A percentile compares a stretch with the other conserved stretches of the same genome.
Conservation (phyloP, 495 filamentous ascomycete genomes). For the Ramalina intermedia region DNA sequence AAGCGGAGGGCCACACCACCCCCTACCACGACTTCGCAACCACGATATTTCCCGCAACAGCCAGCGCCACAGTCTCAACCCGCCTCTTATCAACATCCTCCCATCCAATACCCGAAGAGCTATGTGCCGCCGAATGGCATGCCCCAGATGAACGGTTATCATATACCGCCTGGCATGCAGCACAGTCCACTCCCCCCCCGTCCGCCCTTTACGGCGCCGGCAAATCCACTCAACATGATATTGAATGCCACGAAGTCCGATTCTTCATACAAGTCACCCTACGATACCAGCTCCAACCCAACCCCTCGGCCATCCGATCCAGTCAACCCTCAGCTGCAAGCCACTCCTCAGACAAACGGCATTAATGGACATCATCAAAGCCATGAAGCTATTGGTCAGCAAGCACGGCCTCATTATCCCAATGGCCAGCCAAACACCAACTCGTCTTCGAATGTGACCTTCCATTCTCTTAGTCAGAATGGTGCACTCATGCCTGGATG, state of each 20-base stretch:
- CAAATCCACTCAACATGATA: conserved; percentile 5
- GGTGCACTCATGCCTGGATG: too few relatives aligned
- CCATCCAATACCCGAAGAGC: conserved; percentile 6
- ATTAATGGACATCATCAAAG: neutral
- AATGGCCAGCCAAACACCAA: too few relatives aligned
- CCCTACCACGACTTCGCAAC: conserved; percentile 19
- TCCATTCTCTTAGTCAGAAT: too few relatives aligned
- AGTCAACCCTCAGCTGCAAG: neutral
- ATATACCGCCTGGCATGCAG: conserved; percentile 18
- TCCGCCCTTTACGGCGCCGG: conserved; percentile 4
- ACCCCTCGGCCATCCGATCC: conserved; percentile 5
- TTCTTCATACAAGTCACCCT: conserved; percentile 16
- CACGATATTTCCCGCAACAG: conserved; percentile 19
- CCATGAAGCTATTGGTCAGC: too few relatives aligned
- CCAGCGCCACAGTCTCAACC: conserved; percentile 9
- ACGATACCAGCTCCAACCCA: conserved; percentile 5
- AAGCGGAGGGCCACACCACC: conserved; percentile 45
- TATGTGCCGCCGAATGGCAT: conserved; percentile 23
- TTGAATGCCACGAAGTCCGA: conserved; percentile 8
- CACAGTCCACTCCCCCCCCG: conserved; percentile 20
- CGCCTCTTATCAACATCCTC: neutral
- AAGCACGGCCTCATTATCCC: too few relatives aligned
- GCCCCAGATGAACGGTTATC: conserved; percentile 8
- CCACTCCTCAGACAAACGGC: conserved; percentile 5
- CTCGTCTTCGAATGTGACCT: too few relatives aligned